Evolutionary conservation across 306 rosid species (phyloP).

Genomic region (Heteromeles arbutifolia): DNA sequence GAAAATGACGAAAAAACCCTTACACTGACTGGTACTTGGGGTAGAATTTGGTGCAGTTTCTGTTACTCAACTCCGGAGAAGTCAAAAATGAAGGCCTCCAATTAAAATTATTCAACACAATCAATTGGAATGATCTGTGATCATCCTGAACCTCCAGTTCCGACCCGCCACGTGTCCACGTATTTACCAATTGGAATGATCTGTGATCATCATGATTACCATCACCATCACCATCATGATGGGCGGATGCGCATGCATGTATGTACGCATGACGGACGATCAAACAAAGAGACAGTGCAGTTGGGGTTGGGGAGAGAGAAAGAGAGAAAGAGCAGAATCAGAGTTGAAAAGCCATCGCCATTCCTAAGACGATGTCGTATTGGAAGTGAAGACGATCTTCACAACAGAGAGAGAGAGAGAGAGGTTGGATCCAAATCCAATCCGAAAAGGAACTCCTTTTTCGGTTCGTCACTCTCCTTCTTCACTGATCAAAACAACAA

Average conservation of each 20-base stretch:
- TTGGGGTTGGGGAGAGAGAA: neutral
- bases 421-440: neutral
- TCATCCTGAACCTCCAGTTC: neutral
- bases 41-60: neutral
- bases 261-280: neutral
- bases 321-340: neutral
- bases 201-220: no score
- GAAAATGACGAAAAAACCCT: neutral
- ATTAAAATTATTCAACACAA: neutral
- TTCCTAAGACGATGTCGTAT: constrained; percentile 14
- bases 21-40: neutral
- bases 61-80: neutral
- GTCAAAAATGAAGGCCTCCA: neutral
- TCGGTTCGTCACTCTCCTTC: neutral
- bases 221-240: neutral
- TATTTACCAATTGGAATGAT: neutral
- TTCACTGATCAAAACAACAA: neutral
- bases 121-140: no score
- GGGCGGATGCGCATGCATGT: neutral
- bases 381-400: neutral
- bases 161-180: neutral
- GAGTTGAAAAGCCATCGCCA: constrained; percentile 2
- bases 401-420: neutral
- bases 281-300: neutral
- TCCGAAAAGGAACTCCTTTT: neutral